Base-by-base conservation (phyloP, 2,329 filamentous ascomycete genomes). In the Fusarium nygamai region DNA sequence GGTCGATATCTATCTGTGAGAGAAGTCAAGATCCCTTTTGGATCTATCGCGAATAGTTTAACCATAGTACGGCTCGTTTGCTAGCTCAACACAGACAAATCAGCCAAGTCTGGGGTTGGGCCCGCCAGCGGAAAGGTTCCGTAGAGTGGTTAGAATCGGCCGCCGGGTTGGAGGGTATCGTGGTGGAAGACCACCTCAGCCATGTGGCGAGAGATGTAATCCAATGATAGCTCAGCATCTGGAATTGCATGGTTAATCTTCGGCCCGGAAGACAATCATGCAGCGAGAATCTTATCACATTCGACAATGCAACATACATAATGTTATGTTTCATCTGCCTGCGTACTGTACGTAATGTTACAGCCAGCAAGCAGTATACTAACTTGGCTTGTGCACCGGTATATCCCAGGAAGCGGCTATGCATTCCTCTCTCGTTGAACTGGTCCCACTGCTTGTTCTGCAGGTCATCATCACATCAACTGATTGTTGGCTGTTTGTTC, bases 131-230 rank as follows among this genome's bases (percentile, higher is more conserved):
- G 73, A 73, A 75, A n/a, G 36, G 34, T 68, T 73, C 70, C 72
- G 73, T 54, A 58, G 46, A 58, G 46, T 71, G 73, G 69, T 47
- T 75, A 64, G 61, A 71, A 62, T 64, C 72, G 72, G 72, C 53
- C n/a, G n/a, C n/a, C n/a, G n/a, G 48, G 54, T 72, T 51, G 39
- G 56, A 65, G 46, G 48, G 44, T 51, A 71, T 69, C 54, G 50
- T 38, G 59, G 50, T 31, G 19, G 48, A 63, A 56, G 39, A 56
- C 57, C 57, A 56, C 61, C 41, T 22, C 17, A 69, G 29, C 34
- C 58, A 69, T 63, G 69, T 71, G 67, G 61, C 53, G 20, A 54
- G 36, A 62, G 38, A 20, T 39, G 46, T 20, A 31, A 38, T 29
- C 54, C 54, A 68, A 64, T 64, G 44, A 54, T 46, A 50, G 36